These are phyloP conservation scores for Gnomoniopsis sp. DNA, from an alignment of 2,329 filamentous ascomycete species.

Conservation along the genomic window DNA sequence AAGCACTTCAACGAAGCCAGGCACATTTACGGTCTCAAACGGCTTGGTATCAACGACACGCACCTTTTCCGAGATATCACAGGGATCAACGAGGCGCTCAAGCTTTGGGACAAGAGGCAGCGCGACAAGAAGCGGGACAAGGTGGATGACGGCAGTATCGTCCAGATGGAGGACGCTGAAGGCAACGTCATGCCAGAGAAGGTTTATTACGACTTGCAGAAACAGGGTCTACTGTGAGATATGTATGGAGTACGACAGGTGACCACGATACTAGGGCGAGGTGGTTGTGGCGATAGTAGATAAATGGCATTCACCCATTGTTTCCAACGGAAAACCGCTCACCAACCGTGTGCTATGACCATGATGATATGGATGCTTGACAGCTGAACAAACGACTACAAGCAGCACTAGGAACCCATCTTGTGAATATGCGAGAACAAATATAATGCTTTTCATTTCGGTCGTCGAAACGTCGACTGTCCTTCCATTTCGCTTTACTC, in stretches of 20 bases:
- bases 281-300: no score
- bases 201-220: constrained; percentile 92
- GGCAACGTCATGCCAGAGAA: constrained; percentile 99
- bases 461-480: no score
- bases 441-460: no score
- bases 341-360: no score
- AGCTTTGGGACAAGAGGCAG: constrained; percentile 91
- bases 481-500: no score
- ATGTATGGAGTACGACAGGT: neutral
- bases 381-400: no score
- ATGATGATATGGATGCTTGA: no score
- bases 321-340: no score
- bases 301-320: no score
- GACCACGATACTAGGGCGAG: no score
- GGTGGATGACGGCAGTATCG: constrained; percentile 74
- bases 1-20: constrained; percentile 96
- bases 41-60: constrained; percentile 88
- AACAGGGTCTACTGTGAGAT: constrained; percentile 74
- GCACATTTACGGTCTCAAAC: constrained; percentile 91
- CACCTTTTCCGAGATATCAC: constrained; percentile 92
- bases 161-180: constrained; percentile 97
- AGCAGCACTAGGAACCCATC: no score
- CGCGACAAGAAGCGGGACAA: constrained; percentile 76
- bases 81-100: constrained; percentile 81
- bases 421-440: no score